Evolutionary conservation across 768 basidiomycete species (phyloP), one percentile per base, ranked within the genome.

Genomic region (Termitomyces bulborhizus): DNA sequence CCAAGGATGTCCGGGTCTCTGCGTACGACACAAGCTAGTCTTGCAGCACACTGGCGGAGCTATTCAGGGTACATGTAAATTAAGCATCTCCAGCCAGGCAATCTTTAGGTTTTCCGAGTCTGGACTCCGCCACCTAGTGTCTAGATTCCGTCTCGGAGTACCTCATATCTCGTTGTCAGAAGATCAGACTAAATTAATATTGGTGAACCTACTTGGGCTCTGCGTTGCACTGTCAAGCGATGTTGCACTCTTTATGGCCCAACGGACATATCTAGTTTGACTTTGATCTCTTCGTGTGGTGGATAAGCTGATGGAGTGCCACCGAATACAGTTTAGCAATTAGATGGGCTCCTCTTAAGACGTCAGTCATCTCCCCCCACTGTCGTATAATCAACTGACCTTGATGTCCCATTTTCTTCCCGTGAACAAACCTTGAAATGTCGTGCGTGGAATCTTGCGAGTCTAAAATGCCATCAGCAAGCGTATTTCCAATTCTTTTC

Each of bases 1-100:
- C 63, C 55, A 53, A 52, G 56, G 51, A 54, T 52, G 27, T 50
- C 55, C 39, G 43, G 54, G 54, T 54, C 51, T 46, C 50, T 59
- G 55, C 29, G 51, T 54, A 43, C 41, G 9, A 26, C 41, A 46
- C 53, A 8, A 41, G 21, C 44, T 41, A 31, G 51, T 18, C 21
- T 9, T 29, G 42, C 53, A 42, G 51, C 31, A 43, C 39, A 46
- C 9, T 46, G 42, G 43, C 9, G 44, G 12, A 45, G 15, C 36
- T 4, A 36, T 26, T 27, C 3, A 16, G 26, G 3, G 11, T n/a
- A 27, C 32, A 46, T 18, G 13, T 9, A 8, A 21, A 37, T 49
- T 16, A 12, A 6, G 26, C 37, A 50, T 50, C 48, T 40, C 24
- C n/a, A n/a, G 34, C 24, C n/a, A n/a, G 34, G 24, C 16, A 16